phyloP scores from a whole-genome alignment of 306 rosid species.

The Potentilla sterilis region DNA sequence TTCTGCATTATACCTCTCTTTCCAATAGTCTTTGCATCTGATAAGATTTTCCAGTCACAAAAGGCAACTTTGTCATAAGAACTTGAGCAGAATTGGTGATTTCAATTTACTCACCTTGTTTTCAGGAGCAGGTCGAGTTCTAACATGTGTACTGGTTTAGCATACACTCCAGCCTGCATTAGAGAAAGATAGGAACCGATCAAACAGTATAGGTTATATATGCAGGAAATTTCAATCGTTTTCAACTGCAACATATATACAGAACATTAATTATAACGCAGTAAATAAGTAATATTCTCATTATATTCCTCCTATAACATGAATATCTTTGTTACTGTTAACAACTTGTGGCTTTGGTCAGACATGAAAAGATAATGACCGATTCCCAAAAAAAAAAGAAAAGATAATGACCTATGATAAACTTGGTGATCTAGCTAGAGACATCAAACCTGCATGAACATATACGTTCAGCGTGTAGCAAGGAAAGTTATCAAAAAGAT shows the following conservation, averaged over 20 bases:
- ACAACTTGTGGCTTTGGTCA: neutral
- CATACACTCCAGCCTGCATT: slow-evolving; percentile 62
- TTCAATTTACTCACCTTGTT: slow-evolving; percentile 51
- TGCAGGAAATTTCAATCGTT: too few relatives aligned
- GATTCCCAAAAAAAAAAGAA: too few relatives aligned
- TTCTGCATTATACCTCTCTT: slow-evolving; percentile 57
- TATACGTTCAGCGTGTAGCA: neutral
- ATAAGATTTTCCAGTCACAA: slow-evolving; percentile 14
- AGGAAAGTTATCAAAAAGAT: neutral
- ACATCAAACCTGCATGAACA: neutral
- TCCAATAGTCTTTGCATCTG: slow-evolving; percentile 74
- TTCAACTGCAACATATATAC: too few relatives aligned
- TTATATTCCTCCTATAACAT: neutral
- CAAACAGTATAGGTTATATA: neutral
- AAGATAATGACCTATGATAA: too few relatives aligned
- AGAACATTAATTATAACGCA: neutral
- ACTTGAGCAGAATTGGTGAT: neutral
- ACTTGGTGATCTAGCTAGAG: neutral
- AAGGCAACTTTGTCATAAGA: neutral
- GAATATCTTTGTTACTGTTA: neutral
- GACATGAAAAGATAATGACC: too few relatives aligned
- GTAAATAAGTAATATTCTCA: neutral
- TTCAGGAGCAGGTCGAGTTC: slow-evolving; percentile 75
- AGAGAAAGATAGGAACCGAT: slow-evolving; percentile 5
- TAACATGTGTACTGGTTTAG: slow-evolving; percentile 63